Evolutionary conservation across 1,284 basidiomycete species (phyloP).

Genomic region (Bondarzewia mesenterica): DNA sequence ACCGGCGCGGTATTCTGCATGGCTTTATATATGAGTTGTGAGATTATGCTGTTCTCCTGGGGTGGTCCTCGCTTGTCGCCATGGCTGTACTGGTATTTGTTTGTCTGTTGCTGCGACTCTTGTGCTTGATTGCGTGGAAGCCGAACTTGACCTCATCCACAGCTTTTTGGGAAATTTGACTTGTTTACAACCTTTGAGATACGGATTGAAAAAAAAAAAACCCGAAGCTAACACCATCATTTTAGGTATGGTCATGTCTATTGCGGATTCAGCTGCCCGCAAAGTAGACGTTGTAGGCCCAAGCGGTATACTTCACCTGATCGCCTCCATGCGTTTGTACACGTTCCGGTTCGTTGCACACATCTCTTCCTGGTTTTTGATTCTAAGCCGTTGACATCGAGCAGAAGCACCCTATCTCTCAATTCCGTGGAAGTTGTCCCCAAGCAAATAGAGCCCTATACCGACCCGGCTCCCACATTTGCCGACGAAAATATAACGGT

Average conservation of each 20-base stretch:
- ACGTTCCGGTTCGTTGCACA: conserved; percentile 50
- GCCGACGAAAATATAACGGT: conserved; percentile 59
- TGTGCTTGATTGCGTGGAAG: too few relatives aligned
- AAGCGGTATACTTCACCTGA: conserved; percentile 56
- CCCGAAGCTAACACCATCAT: background rate
- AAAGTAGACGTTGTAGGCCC: conserved; percentile 66
- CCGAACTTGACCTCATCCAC: too few relatives aligned
- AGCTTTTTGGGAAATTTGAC: too few relatives aligned
- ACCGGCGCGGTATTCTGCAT: too few relatives aligned
- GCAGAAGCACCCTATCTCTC: conserved; percentile 42
- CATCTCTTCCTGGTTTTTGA: background rate
- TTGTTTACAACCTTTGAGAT: too few relatives aligned
- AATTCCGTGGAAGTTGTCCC: conserved; percentile 38
- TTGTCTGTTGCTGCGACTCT: too few relatives aligned
- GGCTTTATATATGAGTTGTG: too few relatives aligned
- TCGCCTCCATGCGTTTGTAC: conserved; percentile 66
- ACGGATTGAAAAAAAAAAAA: too few relatives aligned
- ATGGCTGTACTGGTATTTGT: too few relatives aligned
- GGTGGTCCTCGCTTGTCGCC: too few relatives aligned
- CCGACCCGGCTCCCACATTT: conserved; percentile 35
- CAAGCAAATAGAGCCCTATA: conserved; percentile 16
- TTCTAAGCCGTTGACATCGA: background rate
- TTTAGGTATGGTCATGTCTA: conserved; percentile 73
- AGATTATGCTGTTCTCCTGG: too few relatives aligned
- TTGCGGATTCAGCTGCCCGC: conserved; percentile 63